phyloP scores from a whole-genome alignment of 2,329 filamentous ascomycete genomes.

The Emergomyces pasteurianus region DNA sequence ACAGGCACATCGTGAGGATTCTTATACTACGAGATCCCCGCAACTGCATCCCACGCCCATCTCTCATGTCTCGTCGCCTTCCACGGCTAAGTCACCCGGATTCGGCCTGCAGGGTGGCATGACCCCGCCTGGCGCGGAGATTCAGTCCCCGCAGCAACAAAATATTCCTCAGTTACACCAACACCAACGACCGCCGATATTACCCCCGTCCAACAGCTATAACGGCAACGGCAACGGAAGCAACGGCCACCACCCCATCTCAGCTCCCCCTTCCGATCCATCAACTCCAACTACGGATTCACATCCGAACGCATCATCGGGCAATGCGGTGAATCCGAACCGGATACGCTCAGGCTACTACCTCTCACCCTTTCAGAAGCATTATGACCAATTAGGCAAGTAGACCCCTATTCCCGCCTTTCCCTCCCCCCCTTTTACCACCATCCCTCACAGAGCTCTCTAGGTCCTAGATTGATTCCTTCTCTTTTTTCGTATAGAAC shows the following conservation, averaged over 20 bases:
- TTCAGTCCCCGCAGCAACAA: slow-evolving; percentile 41
- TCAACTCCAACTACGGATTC: slow-evolving; percentile 16
- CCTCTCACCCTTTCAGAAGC: slow-evolving; percentile 78
- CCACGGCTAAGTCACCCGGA: slow-evolving; percentile 50
- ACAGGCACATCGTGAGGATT: slow-evolving; percentile 30
- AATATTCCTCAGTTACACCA: slow-evolving; percentile 21
- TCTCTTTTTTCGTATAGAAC: slow-evolving; percentile 55
- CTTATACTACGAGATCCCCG: slow-evolving; percentile 45
- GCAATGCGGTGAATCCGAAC: slow-evolving; percentile 6
- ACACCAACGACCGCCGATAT: slow-evolving; percentile 38
- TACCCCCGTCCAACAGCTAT: slow-evolving; percentile 25
- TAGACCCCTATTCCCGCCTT: slow-evolving; percentile 37
- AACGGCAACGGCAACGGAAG: slow-evolving; percentile 18
- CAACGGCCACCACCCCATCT: slow-evolving; percentile 24
- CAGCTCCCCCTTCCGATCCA: slow-evolving; percentile 26
- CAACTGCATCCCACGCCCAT: slow-evolving; percentile 72
- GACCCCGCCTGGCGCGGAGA: slow-evolving; percentile 49
- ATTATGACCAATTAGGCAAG: slow-evolving; percentile 94
- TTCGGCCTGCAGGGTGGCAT: slow-evolving; percentile 49
- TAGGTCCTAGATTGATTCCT: slow-evolving; percentile 56
- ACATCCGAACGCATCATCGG: neutral
- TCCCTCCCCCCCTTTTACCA: slow-evolving; percentile 14
- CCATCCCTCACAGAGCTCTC: slow-evolving; percentile 41
- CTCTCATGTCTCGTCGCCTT: slow-evolving; percentile 62
- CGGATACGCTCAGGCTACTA: slow-evolving; percentile 52